Evolutionary conservation across 2,329 filamentous ascomycete genomes (phyloP), one percentile per base, ranked within the genome.

Genomic region (Aspergillus vadensis): DNA sequence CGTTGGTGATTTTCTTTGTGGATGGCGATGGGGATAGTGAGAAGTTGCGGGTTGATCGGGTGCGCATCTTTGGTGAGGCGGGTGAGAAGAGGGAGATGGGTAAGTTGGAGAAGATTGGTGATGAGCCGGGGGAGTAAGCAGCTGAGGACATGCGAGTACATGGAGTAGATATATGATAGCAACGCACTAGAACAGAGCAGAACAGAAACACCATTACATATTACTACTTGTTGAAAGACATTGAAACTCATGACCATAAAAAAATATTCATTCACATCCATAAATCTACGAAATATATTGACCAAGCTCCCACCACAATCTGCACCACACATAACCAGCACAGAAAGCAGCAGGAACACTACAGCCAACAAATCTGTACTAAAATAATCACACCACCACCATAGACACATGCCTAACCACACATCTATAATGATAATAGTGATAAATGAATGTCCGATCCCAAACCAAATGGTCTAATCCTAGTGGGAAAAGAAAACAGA

Each of bases 1-100:
- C 88, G 63, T 74, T 99, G 69, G 89, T 96, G 17, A 69, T 99
- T 10, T 99, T 97, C 75, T 88, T 99, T 36, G 90, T 91, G 57
- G 89, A 96, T 73, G 93, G 92, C 2, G 91, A 94, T 57, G 88
- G 88, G 17, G 89, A 91, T 55, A 86, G 88, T 47, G 93, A 98
- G 74, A 93, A 91, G 81, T 89, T 95, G 60, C 88, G 95, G 59
- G 77, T 99, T 41, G 81, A 83, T 62, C 70, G 81, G 12, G 65
- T 83, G 57, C 73, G 80, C 44, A 81, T 98, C 58, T 88, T 98
- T 72, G 95, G 95, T 30, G 94, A 98, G 77, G 86, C 87, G 15
- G 94, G 95, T 14, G 89, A 96, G 82, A 97, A 96, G 85, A 85
- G 92, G 62, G 91, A 95, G 59, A 91, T 92, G 86, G 94, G 93